Evolutionary conservation across 805 yeast genomes (phyloP), one percentile per base, ranked within the genome.

Genomic region (Pichia nakasei): DNA sequence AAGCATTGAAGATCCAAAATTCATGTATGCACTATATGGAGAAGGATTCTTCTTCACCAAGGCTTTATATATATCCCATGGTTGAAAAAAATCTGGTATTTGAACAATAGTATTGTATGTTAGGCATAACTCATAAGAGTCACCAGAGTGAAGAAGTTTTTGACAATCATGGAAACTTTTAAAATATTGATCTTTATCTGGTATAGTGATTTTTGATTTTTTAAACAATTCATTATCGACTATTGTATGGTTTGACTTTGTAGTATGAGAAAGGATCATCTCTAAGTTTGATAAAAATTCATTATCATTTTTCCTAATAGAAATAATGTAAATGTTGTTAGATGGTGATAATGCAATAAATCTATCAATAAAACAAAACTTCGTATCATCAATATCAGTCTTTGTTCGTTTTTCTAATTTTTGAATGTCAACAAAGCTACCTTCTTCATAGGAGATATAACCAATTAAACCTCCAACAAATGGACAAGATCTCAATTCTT

Each of bases 401-500:
- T 54, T 56, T 1, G 76, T 67, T 3, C 72, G 49, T 29, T 70
- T 66, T 37, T 63, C 61, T 35, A 73, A 51, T 3, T 60, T 58
- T 6, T 62, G 53, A 7, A 58, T 33, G 2, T 59, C 46, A 9
- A 75, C 52, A 47, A 69, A 70, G 22, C 73, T 73, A 0, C 95
- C 95, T 64, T 85, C 91, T 59, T 91, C 98, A 58, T 93, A 93
- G 0, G 95, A 82, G 11, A 93, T 61, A 35, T 82, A 68, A 5
- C 99, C 99, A 43, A 89, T 67, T 27, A 85, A 69, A 0, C 99
- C 99, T n/a, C 98, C 97, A 45, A 78, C 66, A 54, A 93, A 93
- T 1, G 96, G 95, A 18, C 86, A 64, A 0, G 65, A 39, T 17
- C 55, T 48, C n/a, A 72, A 53, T 0, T 52, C 38, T 0, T 48